Evolutionary conservation across 2,329 filamentous ascomycete species (phyloP).

Genomic region (Cytospora piceae): DNA sequence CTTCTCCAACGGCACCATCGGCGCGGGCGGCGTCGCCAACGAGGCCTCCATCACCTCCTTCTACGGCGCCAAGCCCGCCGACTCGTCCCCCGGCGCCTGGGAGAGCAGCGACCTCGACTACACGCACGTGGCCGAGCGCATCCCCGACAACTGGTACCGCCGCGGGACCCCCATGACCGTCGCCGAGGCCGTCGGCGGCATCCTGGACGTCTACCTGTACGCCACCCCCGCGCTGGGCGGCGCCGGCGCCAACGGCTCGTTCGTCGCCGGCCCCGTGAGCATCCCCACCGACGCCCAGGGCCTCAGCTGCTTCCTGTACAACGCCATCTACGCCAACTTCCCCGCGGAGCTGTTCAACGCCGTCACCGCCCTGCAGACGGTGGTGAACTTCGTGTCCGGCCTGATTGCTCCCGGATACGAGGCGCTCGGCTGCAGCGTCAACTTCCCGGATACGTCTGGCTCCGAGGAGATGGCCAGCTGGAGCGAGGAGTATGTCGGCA

Average conservation of each 20-base stretch:
- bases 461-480: background rate
- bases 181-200: conserved; percentile 26
- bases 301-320: conserved; percentile 31
- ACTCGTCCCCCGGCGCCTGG: conserved; percentile 22
- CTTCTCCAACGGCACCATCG: conserved; percentile 31
- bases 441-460: conserved; percentile 20
- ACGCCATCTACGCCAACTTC: conserved; percentile 30
- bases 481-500: background rate
- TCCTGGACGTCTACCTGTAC: conserved; percentile 30
- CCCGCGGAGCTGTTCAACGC: conserved; percentile 28
- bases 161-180: conserved; percentile 29
- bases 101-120: conserved; percentile 25
- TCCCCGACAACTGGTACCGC: conserved; percentile 31
- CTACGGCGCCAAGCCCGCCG: conserved; percentile 30
- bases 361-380: conserved; percentile 14
- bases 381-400: conserved; percentile 24
- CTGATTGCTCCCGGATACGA: conserved; percentile 27
- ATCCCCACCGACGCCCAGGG: conserved; percentile 28
- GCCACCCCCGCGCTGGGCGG: conserved; percentile 27
- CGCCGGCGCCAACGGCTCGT: conserved; percentile 25
- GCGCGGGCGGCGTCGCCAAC: conserved; percentile 30
- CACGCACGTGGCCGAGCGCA: conserved; percentile 29
- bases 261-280: conserved; percentile 26
- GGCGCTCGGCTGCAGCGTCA: conserved; percentile 27
- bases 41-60: conserved; percentile 32